A percentile compares a stretch with the other conserved stretches of the same genome.
Evolutionary conservation across 1,139 yeast species (phyloP).

Genomic region (Chernovozyma sophiae-reginae): DNA sequence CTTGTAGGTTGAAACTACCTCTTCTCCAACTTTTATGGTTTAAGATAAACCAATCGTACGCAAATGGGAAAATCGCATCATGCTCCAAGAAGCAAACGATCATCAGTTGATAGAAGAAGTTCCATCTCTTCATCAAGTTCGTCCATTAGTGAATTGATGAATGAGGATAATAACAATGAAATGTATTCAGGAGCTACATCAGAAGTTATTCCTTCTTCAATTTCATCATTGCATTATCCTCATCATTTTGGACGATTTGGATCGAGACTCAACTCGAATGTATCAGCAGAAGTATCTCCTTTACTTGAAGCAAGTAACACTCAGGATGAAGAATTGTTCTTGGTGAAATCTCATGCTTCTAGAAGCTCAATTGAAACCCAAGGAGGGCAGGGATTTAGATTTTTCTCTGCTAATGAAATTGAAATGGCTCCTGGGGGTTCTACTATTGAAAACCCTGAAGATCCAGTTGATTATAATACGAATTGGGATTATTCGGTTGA

Average conservation of each 20-base stretch:
- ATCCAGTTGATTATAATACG: conserved; percentile 59
- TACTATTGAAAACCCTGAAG: conserved; percentile 59
- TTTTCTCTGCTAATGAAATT: conserved; percentile 79
- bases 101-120: conserved; percentile 24
- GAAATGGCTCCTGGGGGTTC: conserved; percentile 87
- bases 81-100: conserved; percentile 3
- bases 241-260: conserved; percentile 42
- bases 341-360: conserved; percentile 28
- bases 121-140: conserved; percentile 42
- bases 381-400: conserved; percentile 47
- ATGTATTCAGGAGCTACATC: conserved; percentile 89
- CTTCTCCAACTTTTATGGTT: no score
- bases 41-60: no score
- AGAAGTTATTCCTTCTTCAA: conserved; percentile 85
- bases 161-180: conserved; percentile 57
- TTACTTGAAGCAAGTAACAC: conserved; percentile 18
- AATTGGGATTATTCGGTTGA: conserved; percentile 59
- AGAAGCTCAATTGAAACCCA: conserved; percentile 29
- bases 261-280: conserved; percentile 22
- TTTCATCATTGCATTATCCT: conserved; percentile 79
- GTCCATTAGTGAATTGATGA: conserved; percentile 19
- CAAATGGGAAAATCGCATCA: conserved; percentile 6
- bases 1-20: no score
- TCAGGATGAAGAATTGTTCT: conserved; percentile 18
- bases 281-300: conserved; percentile 37